Base-by-base conservation (phyloP, 345 rosid genomes). In the Salix exigua region DNA sequence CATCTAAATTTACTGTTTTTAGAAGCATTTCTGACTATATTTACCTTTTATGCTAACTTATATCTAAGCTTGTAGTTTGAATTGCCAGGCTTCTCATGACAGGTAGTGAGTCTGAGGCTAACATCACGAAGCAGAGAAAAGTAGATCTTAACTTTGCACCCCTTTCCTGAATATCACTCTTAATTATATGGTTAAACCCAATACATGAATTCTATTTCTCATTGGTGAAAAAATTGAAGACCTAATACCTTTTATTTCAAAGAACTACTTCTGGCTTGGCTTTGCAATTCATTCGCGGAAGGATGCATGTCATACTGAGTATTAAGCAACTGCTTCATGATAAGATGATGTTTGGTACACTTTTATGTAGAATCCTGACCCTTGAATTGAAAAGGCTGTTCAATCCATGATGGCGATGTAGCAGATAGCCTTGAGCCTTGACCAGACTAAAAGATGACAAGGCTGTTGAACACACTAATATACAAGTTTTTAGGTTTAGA, bases 1-100 rank as follows among this genome's bases (percentile, higher is more conserved):
- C 81, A 77, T 93, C 91, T 90, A 87, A 87, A 88, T 88, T 83
- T 90, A 79, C 81, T 87, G 73, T 78, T 73, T 83, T 81, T 82
- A 74, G 80, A 83, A 86, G 82, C 74, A 86, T 87, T 86, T 53
- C 92, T 89, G 87, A 90, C 91, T 77, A 76, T 87, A 26, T 75
- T 84, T 80, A 58, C 78, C 40, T 80, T 83, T 79, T 76, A 67
- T 87, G 72, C 91, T 88, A 83, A 93, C 94, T 74, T 71, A 48
- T 82, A 79, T 85, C 88, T 85, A 78, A 86, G 85, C 85, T 73
- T 86, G 82, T 83, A 74, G 77, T 81, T 76, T 77, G 76, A 74
- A 74, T 80, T 80, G 68, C 42, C 53, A 70, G 53, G 79, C 48
- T 77, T 74, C 13, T 74, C 73, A 58, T 87, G 87, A 85, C 87